A percentile compares a stretch with the other conserved stretches of the same genome.
Evolutionary conservation across 1,139 yeast species (phyloP).

Genomic region (Geotrichum candidum): DNA sequence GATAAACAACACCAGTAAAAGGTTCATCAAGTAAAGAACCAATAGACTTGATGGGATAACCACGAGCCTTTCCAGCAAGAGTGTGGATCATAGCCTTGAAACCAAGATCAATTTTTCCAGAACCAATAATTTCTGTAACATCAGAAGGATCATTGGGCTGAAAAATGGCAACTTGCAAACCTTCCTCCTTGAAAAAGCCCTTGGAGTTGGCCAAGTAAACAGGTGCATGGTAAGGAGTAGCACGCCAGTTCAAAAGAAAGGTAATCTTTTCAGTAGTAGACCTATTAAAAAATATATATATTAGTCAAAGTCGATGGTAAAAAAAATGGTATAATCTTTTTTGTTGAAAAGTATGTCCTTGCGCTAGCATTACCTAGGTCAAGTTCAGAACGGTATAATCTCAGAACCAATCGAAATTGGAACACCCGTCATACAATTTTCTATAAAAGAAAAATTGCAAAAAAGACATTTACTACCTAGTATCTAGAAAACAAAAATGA

Average conservation of each 20-base stretch:
- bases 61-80: slow-evolving; percentile 52
- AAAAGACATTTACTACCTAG: not conserved
- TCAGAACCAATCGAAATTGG: slow-evolving; percentile 17
- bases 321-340: not conserved
- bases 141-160: slow-evolving; percentile 57
- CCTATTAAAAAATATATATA: not conserved
- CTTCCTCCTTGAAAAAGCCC: slow-evolving; percentile 49
- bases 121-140: slow-evolving; percentile 52
- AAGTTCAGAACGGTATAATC: slow-evolving; percentile 21
- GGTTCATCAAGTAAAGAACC: slow-evolving; percentile 55
- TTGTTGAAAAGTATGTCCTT: slow-evolving; percentile 17
- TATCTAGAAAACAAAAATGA: not conserved
- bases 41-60: slow-evolving; percentile 52
- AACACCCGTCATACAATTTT: slow-evolving; percentile 10
- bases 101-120: slow-evolving; percentile 55
- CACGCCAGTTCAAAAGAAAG: slow-evolving; percentile 52
- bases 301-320: not conserved
- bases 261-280: slow-evolving; percentile 45
- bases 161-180: slow-evolving; percentile 47
- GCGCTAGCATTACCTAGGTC: slow-evolving; percentile 20
- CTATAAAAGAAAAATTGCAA: slow-evolving; percentile 3
- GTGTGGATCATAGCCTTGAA: slow-evolving; percentile 58
- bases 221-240: slow-evolving; percentile 55
- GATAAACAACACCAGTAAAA: slow-evolving; percentile 50
- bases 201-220: slow-evolving; percentile 46